Conservation (phyloP, 441 rosid species). For the Erodium trifolium region DNA sequence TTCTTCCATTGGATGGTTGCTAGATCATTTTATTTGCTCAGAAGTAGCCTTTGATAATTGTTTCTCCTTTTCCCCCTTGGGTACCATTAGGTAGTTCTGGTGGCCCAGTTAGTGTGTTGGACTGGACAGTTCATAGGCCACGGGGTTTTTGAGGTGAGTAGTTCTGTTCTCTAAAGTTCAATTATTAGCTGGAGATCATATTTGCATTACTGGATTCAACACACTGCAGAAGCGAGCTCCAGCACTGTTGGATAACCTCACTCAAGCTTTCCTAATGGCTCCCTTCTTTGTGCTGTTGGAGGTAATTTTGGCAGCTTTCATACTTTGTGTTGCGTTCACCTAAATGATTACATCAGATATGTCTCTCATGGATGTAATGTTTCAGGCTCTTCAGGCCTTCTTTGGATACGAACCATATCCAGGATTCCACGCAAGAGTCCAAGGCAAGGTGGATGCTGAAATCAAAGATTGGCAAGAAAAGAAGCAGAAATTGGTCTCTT, state of each 20-base stretch:
- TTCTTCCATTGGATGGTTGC: not conserved
- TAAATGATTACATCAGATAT: not conserved
- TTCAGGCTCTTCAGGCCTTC: conserved; percentile 43
- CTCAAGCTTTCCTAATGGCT: conserved; percentile 58
- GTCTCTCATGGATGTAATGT: conserved; percentile 5
- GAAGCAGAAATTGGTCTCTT: conserved; percentile 35
- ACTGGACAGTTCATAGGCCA: conserved; percentile 59
- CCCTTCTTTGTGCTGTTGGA: conserved; percentile 61
- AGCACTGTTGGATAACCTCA: conserved; percentile 50
- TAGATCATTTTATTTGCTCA: not conserved
- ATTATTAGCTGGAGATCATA: not conserved
- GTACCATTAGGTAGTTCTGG: conserved; percentile 40
- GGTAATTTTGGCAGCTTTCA: conserved; percentile 25
- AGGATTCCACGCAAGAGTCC: conserved; percentile 42
- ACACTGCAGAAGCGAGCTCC: conserved; percentile 52
- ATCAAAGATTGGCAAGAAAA: conserved; percentile 38
- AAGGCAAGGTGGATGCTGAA: conserved; percentile 38
- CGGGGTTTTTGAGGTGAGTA: conserved; percentile 48
- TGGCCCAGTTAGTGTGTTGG: conserved; percentile 52
- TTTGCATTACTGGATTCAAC: conserved; percentile 5
- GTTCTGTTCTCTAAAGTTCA: conserved; percentile 8
- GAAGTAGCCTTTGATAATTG: not conserved
- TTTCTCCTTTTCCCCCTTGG: not conserved
- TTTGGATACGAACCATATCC: conserved; percentile 55
- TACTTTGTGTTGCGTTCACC: not conserved